A percentile compares a stretch with the other conserved stretches of the same genome.
phyloP scores from a whole-genome alignment of 352 stramenopile species.

The Phytophthora crassamura region DNA sequence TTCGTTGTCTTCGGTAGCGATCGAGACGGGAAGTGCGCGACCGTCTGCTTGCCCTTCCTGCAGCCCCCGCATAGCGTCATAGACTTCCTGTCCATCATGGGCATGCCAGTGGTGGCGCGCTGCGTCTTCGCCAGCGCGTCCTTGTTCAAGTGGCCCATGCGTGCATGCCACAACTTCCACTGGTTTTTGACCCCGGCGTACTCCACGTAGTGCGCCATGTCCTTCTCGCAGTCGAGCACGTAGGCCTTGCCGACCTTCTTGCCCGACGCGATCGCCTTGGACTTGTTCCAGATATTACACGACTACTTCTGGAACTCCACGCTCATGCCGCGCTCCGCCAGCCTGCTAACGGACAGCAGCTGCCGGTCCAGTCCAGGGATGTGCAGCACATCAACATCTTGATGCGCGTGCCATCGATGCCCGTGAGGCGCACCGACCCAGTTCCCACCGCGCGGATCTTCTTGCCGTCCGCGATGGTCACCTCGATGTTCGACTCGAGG shows the following conservation, averaged over 20 bases:
- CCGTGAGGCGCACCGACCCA: constrained; percentile 9
- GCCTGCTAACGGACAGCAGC: constrained; percentile 24
- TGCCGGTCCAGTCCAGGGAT: constrained; percentile 22
- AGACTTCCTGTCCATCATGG: no score
- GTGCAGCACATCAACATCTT: constrained; percentile 12
- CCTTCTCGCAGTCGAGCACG: constrained; percentile 21
- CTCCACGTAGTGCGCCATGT: constrained; percentile 8
- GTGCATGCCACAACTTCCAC: no score
- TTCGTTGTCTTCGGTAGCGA: neutral
- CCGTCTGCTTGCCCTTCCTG: no score
- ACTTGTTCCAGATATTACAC: constrained; percentile 13
- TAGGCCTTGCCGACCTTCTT: constrained; percentile 28
- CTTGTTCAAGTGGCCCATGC: no score
- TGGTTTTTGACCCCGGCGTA: no score
- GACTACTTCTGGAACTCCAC: constrained; percentile 17
- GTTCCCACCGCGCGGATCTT: constrained; percentile 6
- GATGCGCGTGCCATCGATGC: constrained; percentile 6
- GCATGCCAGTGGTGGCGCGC: no score
- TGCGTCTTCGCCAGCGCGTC: no score
- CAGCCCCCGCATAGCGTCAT: no score
- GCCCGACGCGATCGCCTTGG: constrained; percentile 8
- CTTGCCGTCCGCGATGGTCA: constrained; percentile 25
- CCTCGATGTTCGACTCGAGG: neutral
- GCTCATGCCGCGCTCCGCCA: constrained; percentile 11
- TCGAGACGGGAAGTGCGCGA: constrained; percentile 1